Evolutionary conservation across 2,329 filamentous ascomycete genomes (phyloP), one percentile per base, ranked within the genome.

Genomic region (Parastagonospora nodorum): DNA sequence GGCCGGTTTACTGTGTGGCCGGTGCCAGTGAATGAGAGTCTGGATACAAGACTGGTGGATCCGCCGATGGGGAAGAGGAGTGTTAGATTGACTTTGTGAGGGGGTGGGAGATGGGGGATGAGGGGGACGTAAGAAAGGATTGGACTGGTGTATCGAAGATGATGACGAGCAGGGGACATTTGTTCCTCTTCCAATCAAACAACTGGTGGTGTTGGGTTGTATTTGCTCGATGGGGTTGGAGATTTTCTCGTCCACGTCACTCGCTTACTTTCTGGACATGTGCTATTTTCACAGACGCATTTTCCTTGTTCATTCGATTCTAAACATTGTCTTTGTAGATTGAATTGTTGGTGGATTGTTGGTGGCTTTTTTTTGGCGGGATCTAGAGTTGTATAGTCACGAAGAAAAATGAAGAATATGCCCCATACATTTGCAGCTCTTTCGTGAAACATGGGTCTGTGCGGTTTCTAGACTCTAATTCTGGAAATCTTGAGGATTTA

Each of bases 1-100:
- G 64, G 63, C 7, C 38, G 59, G 2, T 43, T 65, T 31, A 54
- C 50, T 28, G 50, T 62, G 27, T 54, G 52, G 42, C 42, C 54
- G 6, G 42, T 61, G 38, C 51, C 43, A 15, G 32, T 57, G 27
- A 38, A 48, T 6, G 33, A 33, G 16, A 9, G 32, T 28, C 12
- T 33, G 27, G 45, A 45, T 29, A 36, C 44, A 11, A 46, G 29
- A 24, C 8, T 42, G 31, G 31, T 32, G 7, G 48, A 42, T 30
- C 27, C 19, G 30, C 11, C 31, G 33, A 41, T 33, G 44, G n/a
- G 19, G 19, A 50, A 41, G 44, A 51, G 29, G 42, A 24, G 19
- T 24, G 19, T 24, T 24, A 24, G 19, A 5, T 24, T 24, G 19
- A 24, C 19, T 24, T 24, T 24, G 19, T 24, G 19, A 24, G 19